phyloP scores from a whole-genome alignment of 1,284 basidiomycete species.

The Sanghuangporus sanghuang region DNA sequence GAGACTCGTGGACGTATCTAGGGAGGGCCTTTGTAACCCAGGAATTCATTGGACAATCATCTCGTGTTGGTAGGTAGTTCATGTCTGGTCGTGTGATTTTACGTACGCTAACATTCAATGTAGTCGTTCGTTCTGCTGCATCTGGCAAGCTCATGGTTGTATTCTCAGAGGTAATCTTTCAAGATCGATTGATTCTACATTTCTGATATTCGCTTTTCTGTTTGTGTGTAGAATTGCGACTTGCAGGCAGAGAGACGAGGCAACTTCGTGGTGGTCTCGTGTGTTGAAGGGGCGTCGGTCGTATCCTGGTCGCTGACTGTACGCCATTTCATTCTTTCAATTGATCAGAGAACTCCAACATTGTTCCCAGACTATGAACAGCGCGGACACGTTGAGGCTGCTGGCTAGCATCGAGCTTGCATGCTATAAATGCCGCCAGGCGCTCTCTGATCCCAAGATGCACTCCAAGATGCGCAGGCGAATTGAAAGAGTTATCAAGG shows the following conservation, averaged over 20 bases:
- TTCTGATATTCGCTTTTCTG: neutral
- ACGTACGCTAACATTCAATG: conserved; percentile 7
- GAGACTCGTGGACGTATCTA: conserved; percentile 75
- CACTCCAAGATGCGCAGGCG: conserved; percentile 60
- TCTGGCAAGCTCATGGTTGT: conserved; percentile 62
- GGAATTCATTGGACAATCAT: conserved; percentile 64
- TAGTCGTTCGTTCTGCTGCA: conserved; percentile 63
- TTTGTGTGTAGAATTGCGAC: conserved; percentile 48
- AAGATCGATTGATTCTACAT: neutral
- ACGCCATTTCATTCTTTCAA: conserved; percentile 20
- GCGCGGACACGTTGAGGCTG: conserved; percentile 71
- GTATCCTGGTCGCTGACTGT: conserved; percentile 84
- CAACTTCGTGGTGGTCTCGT: conserved; percentile 76
- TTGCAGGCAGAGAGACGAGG: conserved; percentile 78
- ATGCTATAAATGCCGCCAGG: conserved; percentile 67
- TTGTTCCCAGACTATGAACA: conserved; percentile 59
- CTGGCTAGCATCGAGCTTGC: conserved; percentile 77
- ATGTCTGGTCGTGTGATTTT: neutral
- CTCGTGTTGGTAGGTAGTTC: conserved; percentile 60
- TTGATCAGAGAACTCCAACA: neutral
- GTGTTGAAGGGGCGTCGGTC: conserved; percentile 63
- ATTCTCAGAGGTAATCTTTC: conserved; percentile 56
- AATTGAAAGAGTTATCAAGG: conserved; percentile 72
- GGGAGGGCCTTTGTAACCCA: conserved; percentile 70
- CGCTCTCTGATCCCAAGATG: conserved; percentile 54